A percentile compares a stretch with the other conserved stretches of the same genome.
Evolutionary conservation across 2,329 filamentous ascomycete genomes (phyloP).

Genomic region (Aspergillus vadensis): DNA sequence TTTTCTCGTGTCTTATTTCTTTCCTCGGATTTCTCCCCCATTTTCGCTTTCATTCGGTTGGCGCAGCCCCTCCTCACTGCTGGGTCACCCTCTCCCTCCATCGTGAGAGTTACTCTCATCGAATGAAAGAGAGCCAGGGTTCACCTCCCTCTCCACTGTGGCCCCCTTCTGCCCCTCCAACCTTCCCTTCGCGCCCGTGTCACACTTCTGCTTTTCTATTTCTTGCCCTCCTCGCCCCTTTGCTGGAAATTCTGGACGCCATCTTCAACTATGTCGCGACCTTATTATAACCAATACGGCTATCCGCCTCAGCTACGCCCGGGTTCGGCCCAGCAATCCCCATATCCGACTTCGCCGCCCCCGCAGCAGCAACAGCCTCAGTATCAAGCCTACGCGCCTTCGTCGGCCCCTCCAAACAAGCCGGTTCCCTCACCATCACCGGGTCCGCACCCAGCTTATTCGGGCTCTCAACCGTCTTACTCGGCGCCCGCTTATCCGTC

Average conservation of each 20-base stretch:
- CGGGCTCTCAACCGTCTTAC: constrained; percentile 17
- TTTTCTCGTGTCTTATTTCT: constrained; percentile 5
- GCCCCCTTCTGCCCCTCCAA: constrained; percentile 7
- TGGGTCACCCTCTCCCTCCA: constrained; percentile 5
- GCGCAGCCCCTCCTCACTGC: constrained; percentile 14
- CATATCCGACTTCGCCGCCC: constrained; percentile 35
- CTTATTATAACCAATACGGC: constrained; percentile 37
- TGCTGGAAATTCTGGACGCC: constrained; percentile 16
- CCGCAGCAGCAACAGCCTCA: constrained; percentile 40
- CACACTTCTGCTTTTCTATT: constrained; percentile 1
- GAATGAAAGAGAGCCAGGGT: constrained; percentile 9
- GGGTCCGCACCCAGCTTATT: constrained; percentile 6
- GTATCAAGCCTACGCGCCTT: constrained; percentile 41
- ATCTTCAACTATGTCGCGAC: constrained; percentile 38
- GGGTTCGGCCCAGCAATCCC: constrained; percentile 34
- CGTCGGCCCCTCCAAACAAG: constrained; percentile 32
- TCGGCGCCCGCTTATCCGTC: constrained; percentile 1
- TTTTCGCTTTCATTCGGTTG: constrained; percentile 4
- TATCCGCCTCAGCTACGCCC: constrained; percentile 39
- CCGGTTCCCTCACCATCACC: constrained; percentile 34
- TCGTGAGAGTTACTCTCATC: constrained; percentile 16
- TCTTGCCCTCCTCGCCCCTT: constrained; percentile 9
- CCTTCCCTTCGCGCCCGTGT: neutral
- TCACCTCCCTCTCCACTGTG: constrained; percentile 6
- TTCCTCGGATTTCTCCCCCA: constrained; percentile 1